A percentile compares a stretch with the other conserved stretches of the same genome.
phyloP scores from a whole-genome alignment of 2,329 filamentous ascomycete species.

The Cladophialophora chaetospira region DNA sequence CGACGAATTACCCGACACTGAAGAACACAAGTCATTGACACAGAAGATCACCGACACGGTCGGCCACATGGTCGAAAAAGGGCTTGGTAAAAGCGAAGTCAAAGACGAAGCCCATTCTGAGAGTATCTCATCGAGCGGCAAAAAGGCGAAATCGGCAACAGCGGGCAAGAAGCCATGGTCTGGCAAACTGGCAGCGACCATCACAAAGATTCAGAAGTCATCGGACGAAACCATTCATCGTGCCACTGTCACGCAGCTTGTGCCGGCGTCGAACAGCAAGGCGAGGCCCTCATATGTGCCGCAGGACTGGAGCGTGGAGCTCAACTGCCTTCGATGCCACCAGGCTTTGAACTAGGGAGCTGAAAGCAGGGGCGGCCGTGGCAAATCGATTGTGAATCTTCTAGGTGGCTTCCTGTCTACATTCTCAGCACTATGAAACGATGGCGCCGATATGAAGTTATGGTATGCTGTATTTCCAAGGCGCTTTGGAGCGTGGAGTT shows the following conservation, averaged over 20 bases:
- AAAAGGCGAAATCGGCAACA: constrained; percentile 10
- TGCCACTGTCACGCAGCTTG: constrained; percentile 21
- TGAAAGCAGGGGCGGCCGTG: background rate
- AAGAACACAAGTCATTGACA: constrained; percentile 4
- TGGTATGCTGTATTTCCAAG: background rate
- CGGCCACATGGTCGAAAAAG: constrained; percentile 1
- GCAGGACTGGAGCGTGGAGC: constrained; percentile 44
- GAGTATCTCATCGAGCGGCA: background rate
- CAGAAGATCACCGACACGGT: constrained; percentile 16
- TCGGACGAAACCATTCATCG: constrained; percentile 3
- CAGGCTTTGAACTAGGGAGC: constrained; percentile 18
- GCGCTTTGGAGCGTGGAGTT: background rate
- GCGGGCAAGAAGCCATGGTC: constrained; percentile 19
- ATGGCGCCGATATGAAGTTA: background rate
- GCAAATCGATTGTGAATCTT: background rate
- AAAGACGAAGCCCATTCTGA: background rate
- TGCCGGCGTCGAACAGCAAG: constrained; percentile 18
- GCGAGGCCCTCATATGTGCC: constrained; percentile 35
- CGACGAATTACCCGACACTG: constrained; percentile 12
- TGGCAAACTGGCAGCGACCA: constrained; percentile 24
- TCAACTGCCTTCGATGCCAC: constrained; percentile 43
- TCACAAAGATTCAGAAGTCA: constrained; percentile 8
- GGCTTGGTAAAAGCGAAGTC: constrained; percentile 1
- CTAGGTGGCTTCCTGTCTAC: background rate
- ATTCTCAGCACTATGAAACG: too few relatives aligned